These are phyloP conservation scores for Lactarius sp. DNA, from an alignment of 768 basidiomycete species.

Conservation along the genomic window DNA sequence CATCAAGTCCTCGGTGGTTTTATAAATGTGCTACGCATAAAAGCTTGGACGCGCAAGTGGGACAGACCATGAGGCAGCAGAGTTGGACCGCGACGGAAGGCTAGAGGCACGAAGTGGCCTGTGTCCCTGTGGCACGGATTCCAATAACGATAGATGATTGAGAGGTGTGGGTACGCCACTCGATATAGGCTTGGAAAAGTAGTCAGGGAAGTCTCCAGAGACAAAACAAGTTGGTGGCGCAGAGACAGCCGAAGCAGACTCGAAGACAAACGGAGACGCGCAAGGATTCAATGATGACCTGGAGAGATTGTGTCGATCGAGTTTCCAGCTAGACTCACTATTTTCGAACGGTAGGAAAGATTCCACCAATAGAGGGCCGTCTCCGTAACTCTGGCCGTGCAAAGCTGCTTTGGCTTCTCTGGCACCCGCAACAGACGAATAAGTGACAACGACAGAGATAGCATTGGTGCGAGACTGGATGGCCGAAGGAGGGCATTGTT, in stretches of 20 bases:
- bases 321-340: constrained; percentile 9
- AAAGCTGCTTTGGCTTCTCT: constrained; percentile 61
- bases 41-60: not conserved
- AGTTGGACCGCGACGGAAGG: constrained; percentile 23
- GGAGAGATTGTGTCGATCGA: constrained; percentile 24
- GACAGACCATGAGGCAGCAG: constrained; percentile 19
- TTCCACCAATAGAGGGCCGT: constrained; percentile 38
- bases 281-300: constrained; percentile 33
- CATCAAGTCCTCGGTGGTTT: not conserved
- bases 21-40: not conserved
- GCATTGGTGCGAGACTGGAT: constrained; percentile 36
- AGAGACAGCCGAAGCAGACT: constrained; percentile 7
- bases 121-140: not conserved
- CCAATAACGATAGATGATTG: not conserved
- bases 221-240: constrained; percentile 24
- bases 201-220: constrained; percentile 12
- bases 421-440: constrained; percentile 48
- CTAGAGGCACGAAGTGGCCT: constrained; percentile 21
- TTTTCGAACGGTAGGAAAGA: constrained; percentile 29
- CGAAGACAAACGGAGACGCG: constrained; percentile 32
- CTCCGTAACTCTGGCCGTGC: constrained; percentile 58
- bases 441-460: constrained; percentile 61
- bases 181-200: constrained; percentile 13
- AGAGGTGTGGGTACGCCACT: constrained; percentile 1
- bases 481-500: constrained; percentile 34